These are phyloP conservation scores for Yamadazyma akitaensis DNA, from an alignment of 805 yeast genomes.

Conservation along the genomic window DNA sequence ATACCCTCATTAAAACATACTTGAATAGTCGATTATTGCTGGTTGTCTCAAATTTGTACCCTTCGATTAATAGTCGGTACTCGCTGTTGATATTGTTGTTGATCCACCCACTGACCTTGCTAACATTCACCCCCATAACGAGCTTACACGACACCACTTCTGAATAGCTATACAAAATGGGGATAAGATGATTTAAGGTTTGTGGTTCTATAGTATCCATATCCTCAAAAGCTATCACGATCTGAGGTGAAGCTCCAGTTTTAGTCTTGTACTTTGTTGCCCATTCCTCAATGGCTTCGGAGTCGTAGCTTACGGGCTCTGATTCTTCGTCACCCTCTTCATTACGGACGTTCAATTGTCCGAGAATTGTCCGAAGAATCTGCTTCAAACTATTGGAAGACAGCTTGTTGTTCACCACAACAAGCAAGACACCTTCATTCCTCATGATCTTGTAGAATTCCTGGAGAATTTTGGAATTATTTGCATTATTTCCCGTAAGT, in stretches of 20 bases:
- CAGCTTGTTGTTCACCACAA: conserved; percentile 28
- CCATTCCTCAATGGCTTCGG: conserved; percentile 20
- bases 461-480: conserved; percentile 35
- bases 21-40: conserved; percentile 29
- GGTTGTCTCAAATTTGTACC: conserved; percentile 32
- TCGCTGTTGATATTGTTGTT: conserved; percentile 30
- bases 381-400: conserved; percentile 31
- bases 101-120: conserved; percentile 37
- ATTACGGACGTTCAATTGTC: conserved; percentile 19
- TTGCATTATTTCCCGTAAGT: conserved; percentile 39
- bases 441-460: conserved; percentile 23
- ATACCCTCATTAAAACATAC: conserved; percentile 30
- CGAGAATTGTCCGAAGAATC: conserved; percentile 30
- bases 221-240: conserved; percentile 33
- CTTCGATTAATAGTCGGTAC: conserved; percentile 23
- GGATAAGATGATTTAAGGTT: conserved; percentile 33
- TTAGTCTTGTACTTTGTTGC: not conserved
- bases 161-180: conserved; percentile 26
- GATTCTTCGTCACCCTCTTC: conserved; percentile 12
- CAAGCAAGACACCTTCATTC: conserved; percentile 18
- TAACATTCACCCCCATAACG: conserved; percentile 35
- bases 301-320: conserved; percentile 30
- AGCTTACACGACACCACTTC: conserved; percentile 28
- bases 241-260: not conserved
- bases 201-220: conserved; percentile 33